A percentile compares a stretch with the other conserved stretches of the same genome.
Conservation (phyloP, 768 basidiomycete species). For the Rubroboletus pulcherrimus region DNA sequence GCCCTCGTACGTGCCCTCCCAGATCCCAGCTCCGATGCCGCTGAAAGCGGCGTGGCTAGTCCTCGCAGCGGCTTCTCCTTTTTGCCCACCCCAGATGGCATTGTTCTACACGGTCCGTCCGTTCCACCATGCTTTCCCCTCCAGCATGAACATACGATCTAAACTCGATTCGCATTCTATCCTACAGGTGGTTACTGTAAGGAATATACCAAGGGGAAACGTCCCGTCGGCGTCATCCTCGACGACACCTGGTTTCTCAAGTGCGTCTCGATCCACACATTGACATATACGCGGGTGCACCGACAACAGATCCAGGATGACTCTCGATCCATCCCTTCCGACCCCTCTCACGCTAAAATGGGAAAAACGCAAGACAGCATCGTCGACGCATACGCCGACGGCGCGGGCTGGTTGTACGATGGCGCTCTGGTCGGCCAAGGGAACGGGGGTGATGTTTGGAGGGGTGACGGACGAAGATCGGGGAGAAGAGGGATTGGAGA, state of each 20-base stretch:
- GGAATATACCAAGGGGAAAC: conserved; percentile 82
- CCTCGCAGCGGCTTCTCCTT: conserved; percentile 85
- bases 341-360: conserved; percentile 60
- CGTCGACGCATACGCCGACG: conserved; percentile 50
- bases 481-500: conserved; percentile 79
- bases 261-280: conserved; percentile 35
- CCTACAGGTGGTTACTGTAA: conserved; percentile 82
- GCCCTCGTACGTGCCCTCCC: conserved; percentile 55
- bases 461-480: conserved; percentile 87
- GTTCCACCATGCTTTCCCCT: neutral
- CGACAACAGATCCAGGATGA: conserved; percentile 26
- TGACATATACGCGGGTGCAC: neutral
- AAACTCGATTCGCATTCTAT: neutral
- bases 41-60: conserved; percentile 31
- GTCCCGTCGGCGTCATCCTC: conserved; percentile 80
- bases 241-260: conserved; percentile 89
- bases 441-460: conserved; percentile 78
- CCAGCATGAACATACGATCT: neutral
- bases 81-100: conserved; percentile 70
- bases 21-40: too few species aligned
- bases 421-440: conserved; percentile 69
- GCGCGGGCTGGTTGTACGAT: conserved; percentile 83
- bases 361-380: conserved; percentile 81
- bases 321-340: conserved; percentile 24
- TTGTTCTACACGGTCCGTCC: conserved; percentile 67